Conservation (phyloP, 768 basidiomycete genomes). For the Kwoniella dejecticola region DNA sequence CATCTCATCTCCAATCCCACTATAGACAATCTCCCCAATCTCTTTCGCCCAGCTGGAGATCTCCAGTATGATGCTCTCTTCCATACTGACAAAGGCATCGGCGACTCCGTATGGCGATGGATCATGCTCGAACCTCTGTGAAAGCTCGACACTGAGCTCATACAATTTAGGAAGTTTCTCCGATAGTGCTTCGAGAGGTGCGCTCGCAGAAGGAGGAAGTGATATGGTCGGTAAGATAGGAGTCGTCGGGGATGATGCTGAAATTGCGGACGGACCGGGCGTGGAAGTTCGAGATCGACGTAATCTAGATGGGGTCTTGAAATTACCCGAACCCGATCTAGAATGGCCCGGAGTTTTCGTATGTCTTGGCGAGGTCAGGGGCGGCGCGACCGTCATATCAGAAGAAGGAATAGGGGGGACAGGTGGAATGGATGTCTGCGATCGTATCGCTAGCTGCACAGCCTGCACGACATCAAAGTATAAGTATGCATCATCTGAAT, state of each 20-base stretch:
- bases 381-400: background rate
- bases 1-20: slow-evolving; percentile 26
- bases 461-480: background rate
- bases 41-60: slow-evolving; percentile 35
- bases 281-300: slow-evolving; percentile 10
- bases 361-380: background rate
- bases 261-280: background rate
- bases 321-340: slow-evolving; percentile 6
- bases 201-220: background rate
- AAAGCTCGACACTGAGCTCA: slow-evolving; percentile 33
- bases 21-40: slow-evolving; percentile 31
- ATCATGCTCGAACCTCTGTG: slow-evolving; percentile 41
- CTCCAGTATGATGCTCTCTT: slow-evolving; percentile 28
- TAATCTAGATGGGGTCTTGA: slow-evolving; percentile 12
- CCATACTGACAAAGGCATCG: slow-evolving; percentile 37
- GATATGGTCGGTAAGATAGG: background rate
- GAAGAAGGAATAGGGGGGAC: slow-evolving; percentile 1
- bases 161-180: slow-evolving; percentile 33
- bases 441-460: background rate
- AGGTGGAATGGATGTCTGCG: background rate
- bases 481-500: background rate
- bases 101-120: slow-evolving; percentile 42
- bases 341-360: background rate
- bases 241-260: background rate
- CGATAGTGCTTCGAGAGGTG: slow-evolving; percentile 16